Base-by-base conservation (phyloP, 2,329 filamentous ascomycete genomes). In the Venturia carpophila region DNA sequence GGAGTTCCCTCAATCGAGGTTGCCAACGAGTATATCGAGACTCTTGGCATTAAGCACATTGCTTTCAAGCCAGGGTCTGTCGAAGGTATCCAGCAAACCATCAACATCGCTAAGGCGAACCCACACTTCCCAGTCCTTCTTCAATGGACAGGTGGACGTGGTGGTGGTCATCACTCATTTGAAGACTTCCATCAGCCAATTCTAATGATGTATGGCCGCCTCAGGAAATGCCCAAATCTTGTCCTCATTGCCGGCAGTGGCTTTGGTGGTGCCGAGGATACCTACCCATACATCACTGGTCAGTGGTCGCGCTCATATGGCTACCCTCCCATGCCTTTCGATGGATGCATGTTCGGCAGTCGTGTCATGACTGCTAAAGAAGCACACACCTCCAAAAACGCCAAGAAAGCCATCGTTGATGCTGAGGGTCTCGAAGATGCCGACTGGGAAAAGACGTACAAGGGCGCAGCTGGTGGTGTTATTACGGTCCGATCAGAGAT, bases 401-500 rank as follows among this genome's bases (percentile, higher is more conserved):
- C 77, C 5, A 80, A 80, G 69, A 71, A 77, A 64, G 75, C 76
- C 5, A 80, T 81, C 63, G 76, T 77, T 10, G 74, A 78, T 60
- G 75, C 79, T 5, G 71, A 69, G 1, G 79, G 79, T 66, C 71
- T 79, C 9, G 73, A 76, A 11, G 77, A 80, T 63, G 68, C 69
- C 24, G 76, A 79, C 1, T 80, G 79, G 79, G 76, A 79, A 69
- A 76, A 76, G 69, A 79, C 78, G 1, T 80, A 80, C 72, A 77
- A 75, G 79, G 91, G 90, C 21, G 83, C 92, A 34, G 89, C 92
- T 66, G 94, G 94, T 71, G 94, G 94, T 75, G 87, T 99, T 68
- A 93, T 99, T 71, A 99, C 94, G 37, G 94, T 99, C 61, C 87
- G 92, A 69, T 99, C 94, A 1, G 94, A 99, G 79, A 99, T 99